phyloP scores from a whole-genome alignment of 2,329 filamentous ascomycete species.

The Didymella sp. region DNA sequence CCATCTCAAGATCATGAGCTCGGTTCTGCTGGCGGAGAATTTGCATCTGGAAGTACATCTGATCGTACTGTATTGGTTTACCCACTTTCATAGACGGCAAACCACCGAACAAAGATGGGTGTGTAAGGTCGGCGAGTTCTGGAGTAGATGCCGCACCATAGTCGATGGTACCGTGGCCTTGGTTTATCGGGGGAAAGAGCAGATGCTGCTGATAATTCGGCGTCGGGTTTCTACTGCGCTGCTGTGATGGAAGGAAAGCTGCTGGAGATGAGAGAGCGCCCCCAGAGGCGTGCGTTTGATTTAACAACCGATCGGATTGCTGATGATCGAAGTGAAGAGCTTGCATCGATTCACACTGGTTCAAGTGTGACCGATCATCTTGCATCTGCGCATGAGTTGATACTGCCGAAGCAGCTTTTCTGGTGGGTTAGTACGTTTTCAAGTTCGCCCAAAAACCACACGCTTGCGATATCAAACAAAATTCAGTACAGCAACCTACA shows the following conservation, averaged over 20 bases:
- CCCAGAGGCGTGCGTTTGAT: not conserved
- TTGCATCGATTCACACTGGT: not conserved
- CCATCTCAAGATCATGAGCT: not conserved
- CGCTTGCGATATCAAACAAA: not conserved
- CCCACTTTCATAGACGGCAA: not conserved
- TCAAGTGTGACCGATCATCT: not conserved
- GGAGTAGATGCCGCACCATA: not conserved
- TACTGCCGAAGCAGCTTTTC: not conserved
- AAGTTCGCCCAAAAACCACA: not conserved
- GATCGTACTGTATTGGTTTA: not conserved
- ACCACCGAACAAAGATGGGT: not conserved
- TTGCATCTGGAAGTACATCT: not conserved
- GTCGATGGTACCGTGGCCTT: not conserved
- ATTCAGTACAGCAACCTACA: slow-evolving; percentile 6
- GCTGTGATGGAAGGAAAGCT: not conserved
- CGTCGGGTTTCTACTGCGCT: not conserved
- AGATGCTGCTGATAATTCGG: not conserved
- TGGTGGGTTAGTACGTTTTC: not conserved
- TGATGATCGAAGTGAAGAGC: not conserved
- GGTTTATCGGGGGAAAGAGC: not conserved
- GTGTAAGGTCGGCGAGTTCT: not conserved
- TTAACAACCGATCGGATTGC: not conserved
- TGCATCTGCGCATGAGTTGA: not conserved
- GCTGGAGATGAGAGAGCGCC: not conserved
- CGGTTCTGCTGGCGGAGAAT: not conserved